Evolutionary conservation across 2,329 filamentous ascomycete species (phyloP).

Genomic region (Diaporthe humulicola): DNA sequence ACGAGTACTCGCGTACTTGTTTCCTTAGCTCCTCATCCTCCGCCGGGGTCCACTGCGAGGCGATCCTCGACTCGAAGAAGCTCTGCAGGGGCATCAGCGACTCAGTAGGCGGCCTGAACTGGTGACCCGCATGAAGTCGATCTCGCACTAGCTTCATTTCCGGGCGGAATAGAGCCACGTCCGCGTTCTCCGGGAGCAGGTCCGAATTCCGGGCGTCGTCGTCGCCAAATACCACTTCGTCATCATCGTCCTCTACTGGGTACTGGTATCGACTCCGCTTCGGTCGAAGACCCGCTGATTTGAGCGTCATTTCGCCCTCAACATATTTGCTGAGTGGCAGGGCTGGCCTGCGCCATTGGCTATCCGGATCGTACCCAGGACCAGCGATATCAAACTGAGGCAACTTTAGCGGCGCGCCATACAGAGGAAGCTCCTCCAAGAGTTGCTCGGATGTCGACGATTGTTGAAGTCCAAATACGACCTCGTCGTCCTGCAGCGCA

Average conservation of each 20-base stretch:
- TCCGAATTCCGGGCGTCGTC: conserved; percentile 50
- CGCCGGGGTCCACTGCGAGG: conserved; percentile 90
- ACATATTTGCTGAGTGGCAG: conserved; percentile 90
- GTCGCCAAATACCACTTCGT: conserved; percentile 55
- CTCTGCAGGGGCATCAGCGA: conserved; percentile 89
- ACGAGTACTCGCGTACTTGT: conserved; percentile 91
- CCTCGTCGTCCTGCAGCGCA: conserved; percentile 83
- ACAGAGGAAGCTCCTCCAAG: conserved; percentile 85
- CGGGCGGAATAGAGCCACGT: conserved; percentile 89
- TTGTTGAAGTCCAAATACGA: conserved; percentile 82
- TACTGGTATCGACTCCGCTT: conserved; percentile 90
- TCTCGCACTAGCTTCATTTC: conserved; percentile 93
- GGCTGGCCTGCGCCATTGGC: conserved; percentile 80
- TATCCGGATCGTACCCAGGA: conserved; percentile 75
- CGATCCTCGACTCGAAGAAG: conserved; percentile 89
- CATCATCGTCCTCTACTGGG: conserved; percentile 74
- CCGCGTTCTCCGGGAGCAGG: conserved; percentile 76
- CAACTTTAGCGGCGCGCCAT: conserved; percentile 73
- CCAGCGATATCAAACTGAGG: conserved; percentile 69
- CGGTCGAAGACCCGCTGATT: conserved; percentile 72
- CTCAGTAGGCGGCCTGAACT: conserved; percentile 93
- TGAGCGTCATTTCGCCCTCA: conserved; percentile 81
- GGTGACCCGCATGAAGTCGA: conserved; percentile 89
- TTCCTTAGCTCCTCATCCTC: conserved; percentile 92
- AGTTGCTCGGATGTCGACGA: conserved; percentile 83